phyloP scores from a whole-genome alignment of 306 rosid genomes.

The Castanea crenata region DNA sequence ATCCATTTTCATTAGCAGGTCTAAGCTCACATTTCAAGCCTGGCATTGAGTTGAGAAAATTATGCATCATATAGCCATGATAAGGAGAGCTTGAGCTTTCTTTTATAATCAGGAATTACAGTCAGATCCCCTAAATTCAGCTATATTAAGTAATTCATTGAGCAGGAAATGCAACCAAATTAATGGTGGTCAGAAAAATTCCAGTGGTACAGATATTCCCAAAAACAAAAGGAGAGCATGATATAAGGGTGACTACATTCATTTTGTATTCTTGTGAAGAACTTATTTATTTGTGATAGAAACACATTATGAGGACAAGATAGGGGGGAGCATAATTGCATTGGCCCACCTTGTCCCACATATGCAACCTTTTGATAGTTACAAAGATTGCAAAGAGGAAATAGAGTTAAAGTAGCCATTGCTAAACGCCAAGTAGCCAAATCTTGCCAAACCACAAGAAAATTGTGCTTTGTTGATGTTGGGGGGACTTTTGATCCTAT shows the following conservation, averaged over 20 bases:
- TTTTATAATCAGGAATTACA: not conserved
- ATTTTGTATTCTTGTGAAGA: not conserved
- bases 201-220: not conserved
- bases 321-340: not conserved
- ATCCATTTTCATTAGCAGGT: not conserved
- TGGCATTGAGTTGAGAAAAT: not conserved
- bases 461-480: not conserved
- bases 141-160: not conserved
- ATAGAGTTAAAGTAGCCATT: too few species aligned
- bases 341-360: too few species aligned
- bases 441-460: too few species aligned
- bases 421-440: too few species aligned
- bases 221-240: not conserved
- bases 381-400: too few species aligned
- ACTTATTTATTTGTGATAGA: not conserved
- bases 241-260: not conserved
- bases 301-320: not conserved
- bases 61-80: not conserved
- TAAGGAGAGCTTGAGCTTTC: not conserved
- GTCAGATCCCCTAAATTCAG: not conserved
- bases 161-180: not conserved
- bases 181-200: not conserved
- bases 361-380: too few species aligned
- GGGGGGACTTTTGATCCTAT: too few species aligned
- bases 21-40: not conserved